Evolutionary conservation across 1,284 basidiomycete species (phyloP).

Genomic region (Fomitopsis palustris): DNA sequence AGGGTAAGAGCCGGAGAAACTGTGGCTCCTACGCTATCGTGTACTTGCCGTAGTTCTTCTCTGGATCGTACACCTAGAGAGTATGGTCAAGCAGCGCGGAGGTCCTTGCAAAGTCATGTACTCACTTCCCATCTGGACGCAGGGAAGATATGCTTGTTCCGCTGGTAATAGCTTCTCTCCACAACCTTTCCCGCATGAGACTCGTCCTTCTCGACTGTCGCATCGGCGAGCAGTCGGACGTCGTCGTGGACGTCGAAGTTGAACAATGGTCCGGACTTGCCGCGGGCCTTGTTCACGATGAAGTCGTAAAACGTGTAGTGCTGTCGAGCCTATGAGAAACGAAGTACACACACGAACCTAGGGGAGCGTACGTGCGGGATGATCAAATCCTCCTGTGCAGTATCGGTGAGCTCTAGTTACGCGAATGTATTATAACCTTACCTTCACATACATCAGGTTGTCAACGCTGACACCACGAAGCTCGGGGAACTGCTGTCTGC

Average conservation of each 20-base stretch:
- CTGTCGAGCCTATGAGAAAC: constrained; percentile 37
- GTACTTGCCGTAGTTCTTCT: constrained; percentile 89
- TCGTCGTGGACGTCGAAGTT: constrained; percentile 99
- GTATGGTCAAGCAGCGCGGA: background rate
- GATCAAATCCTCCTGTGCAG: constrained; percentile 83
- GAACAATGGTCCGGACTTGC: constrained; percentile 97
- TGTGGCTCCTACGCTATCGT: constrained; percentile 57
- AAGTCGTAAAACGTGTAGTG: constrained; percentile 99
- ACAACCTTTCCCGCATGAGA: constrained; percentile 99
- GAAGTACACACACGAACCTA: background rate
- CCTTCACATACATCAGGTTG: constrained; percentile 99
- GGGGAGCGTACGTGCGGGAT: constrained; percentile 76
- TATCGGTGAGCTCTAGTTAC: constrained; percentile 3
- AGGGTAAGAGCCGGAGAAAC: no score
- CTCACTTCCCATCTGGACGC: constrained; percentile 91
- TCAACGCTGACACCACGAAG: constrained; percentile 88
- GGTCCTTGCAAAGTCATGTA: constrained; percentile 4
- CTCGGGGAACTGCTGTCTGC: constrained; percentile 90
- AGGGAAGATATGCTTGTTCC: constrained; percentile 97
- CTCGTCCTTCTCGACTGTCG: constrained; percentile 96
- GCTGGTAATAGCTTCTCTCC: constrained; percentile 92
- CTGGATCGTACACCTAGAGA: constrained; percentile 80
- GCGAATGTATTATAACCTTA: constrained; percentile 29
- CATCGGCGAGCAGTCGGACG: constrained; percentile 92
- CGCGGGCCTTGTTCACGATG: constrained; percentile 96